Percentiles rank a stretch among this genome's conserved stretches.
phyloP scores from a whole-genome alignment of 306 rosid species.

The Cucurbita argyrosperma region DNA sequence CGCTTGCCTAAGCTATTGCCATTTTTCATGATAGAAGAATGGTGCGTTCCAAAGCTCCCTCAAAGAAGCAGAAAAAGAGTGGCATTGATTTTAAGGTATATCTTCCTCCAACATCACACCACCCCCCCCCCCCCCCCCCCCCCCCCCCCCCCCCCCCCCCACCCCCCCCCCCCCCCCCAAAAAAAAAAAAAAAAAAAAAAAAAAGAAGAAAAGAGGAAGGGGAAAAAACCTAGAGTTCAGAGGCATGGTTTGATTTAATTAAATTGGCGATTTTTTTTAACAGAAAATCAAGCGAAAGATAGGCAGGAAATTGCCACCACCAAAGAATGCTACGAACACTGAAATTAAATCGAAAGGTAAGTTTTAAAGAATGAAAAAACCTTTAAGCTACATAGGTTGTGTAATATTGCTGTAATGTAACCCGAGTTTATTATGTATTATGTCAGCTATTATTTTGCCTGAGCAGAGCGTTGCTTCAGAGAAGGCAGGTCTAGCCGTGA shows the following conservation, averaged over 20 bases:
- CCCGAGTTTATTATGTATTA: slow-evolving; percentile 7
- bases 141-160: too few relatives aligned
- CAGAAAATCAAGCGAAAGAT: slow-evolving; percentile 80
- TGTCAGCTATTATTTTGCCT: slow-evolving; percentile 70
- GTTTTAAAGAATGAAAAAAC: not conserved
- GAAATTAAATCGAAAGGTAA: slow-evolving; percentile 79
- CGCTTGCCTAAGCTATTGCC: not conserved
- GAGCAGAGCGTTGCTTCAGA: slow-evolving; percentile 86
- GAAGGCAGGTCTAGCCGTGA: slow-evolving; percentile 71
- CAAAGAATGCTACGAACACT: slow-evolving; percentile 66
- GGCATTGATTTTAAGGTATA: slow-evolving; percentile 71
- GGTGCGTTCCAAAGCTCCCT: slow-evolving; percentile 40
- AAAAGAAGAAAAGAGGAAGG: not conserved
- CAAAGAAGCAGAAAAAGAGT: slow-evolving; percentile 47
- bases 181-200: too few relatives aligned
- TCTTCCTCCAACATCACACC: not conserved
- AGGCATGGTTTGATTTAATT: not conserved
- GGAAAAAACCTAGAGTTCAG: not conserved
- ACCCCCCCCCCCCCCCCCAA: too few relatives aligned
- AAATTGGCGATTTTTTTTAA: not conserved
- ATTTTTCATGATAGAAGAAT: slow-evolving; percentile 15
- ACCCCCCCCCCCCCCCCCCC: too few relatives aligned
- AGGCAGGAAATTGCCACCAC: slow-evolving; percentile 78
- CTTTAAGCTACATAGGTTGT: not conserved
- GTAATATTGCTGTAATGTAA: not conserved